phyloP scores from a whole-genome alignment of 2,329 filamentous ascomycete species.

The Aspergillus aculeatus region DNA sequence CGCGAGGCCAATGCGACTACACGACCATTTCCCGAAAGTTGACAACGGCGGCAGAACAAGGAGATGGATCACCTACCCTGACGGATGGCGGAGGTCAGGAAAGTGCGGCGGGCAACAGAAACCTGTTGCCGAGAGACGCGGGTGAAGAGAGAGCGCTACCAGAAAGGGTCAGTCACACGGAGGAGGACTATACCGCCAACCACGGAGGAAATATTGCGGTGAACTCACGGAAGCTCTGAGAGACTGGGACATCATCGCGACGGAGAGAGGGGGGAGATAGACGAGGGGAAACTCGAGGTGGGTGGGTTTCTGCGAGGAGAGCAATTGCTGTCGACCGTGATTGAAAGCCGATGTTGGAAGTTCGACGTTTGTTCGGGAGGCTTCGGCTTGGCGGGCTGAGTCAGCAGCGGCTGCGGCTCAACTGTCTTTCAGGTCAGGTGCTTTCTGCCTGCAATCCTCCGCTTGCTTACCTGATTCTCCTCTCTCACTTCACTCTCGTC shows the following conservation, averaged over 20 bases:
- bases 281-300: constrained; percentile 27
- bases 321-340: constrained; percentile 21
- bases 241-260: constrained; percentile 60
- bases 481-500: constrained; percentile 12
- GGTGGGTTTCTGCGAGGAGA: constrained; percentile 22
- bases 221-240: constrained; percentile 59
- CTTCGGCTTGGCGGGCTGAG: constrained; percentile 29
- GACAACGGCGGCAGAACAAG: constrained; percentile 24
- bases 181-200: background rate
- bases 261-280: constrained; percentile 20
- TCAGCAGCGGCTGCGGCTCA: constrained; percentile 26
- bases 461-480: constrained; percentile 16
- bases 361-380: constrained; percentile 27
- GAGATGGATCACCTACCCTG: constrained; percentile 53
- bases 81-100: constrained; percentile 61
- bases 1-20: background rate
- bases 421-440: constrained; percentile 3
- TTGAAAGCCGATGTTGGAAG: constrained; percentile 22
- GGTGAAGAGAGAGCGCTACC: constrained; percentile 60
- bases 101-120: constrained; percentile 59
- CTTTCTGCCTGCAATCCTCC: constrained; percentile 13
- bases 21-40: background rate
- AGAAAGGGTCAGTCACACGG: constrained; percentile 15
- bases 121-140: constrained; percentile 60
- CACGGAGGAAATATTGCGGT: background rate